Evolutionary conservation across 768 basidiomycete species (phyloP), one percentile per base, ranked within the genome.

Genomic region (Suillus plorans): DNA sequence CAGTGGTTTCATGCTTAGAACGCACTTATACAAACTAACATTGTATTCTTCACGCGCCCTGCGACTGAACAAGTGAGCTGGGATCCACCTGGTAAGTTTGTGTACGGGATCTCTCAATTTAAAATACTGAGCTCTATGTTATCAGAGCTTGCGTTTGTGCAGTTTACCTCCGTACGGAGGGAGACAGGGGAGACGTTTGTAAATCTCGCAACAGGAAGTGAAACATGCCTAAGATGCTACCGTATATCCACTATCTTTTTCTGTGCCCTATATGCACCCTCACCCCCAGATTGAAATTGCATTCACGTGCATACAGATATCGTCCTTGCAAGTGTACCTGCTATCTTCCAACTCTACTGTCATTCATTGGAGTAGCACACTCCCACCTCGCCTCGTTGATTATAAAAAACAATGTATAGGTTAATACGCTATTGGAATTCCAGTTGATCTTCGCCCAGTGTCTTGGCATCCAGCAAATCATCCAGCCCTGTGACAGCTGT

Each of bases 141-240:
- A 3, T 28, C 28, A 28, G 28, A 28, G 28, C 2, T 3, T 28
- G 28, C 2, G 28, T 3, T 28, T 28, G 28, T 28, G 28, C 28
- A 28, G 4, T 4, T 28, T 28, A 28, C 28, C 28, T 28, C 28
- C 28, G 28, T 28, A 28, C 28, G 28, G 28, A 28, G 28, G 28
- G 28, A 28, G 3, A 28, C 3, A 4, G 28, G 28, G 28, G 28
- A 28, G 28, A 28, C 3, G 84, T 73, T 55, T 81, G 84, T 45
- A 88, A 88, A 74, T 84, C 85, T 66, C 85, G 86, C 68, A 81
- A 81, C 47, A 83, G 86, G 63, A 83, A 82, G 64, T 79, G 69
- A 36, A 69, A 4, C 49, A 64, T 39, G 14, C 47, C 13, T 49
- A 25, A 14, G 4, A 47, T 64, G 14, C 37, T 28, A 36, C 14